Evolutionary conservation across 2,329 filamentous ascomycete species (phyloP).

Genomic region (Pseudogymnoascus sp.): DNA sequence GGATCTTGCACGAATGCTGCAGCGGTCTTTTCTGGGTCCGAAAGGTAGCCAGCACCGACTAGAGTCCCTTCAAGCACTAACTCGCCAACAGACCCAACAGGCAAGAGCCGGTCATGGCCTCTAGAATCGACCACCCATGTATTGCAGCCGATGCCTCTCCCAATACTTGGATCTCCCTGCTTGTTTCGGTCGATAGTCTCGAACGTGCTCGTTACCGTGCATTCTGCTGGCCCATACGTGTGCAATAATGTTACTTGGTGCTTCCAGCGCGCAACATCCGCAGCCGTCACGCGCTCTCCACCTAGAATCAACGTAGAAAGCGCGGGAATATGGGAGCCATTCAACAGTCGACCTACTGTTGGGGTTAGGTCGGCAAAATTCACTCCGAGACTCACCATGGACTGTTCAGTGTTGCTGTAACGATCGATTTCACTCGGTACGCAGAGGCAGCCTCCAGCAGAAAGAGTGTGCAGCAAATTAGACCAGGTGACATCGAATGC

Average conservation of each 20-base stretch:
- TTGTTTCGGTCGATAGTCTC: conserved; percentile 24
- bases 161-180: too few relatives aligned
- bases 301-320: too few relatives aligned
- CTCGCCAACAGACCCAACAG: conserved; percentile 10
- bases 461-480: conserved; percentile 14
- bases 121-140: conserved; percentile 12
- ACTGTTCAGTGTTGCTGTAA: conserved; percentile 42
- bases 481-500: conserved; percentile 21
- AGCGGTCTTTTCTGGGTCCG: conserved; percentile 11
- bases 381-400: conserved; percentile 12
- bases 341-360: too few relatives aligned
- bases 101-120: not conserved
- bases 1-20: conserved; percentile 13
- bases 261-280: too few relatives aligned
- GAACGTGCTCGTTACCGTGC: conserved; percentile 47
- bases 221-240: conserved; percentile 42
- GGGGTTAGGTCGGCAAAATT: too few relatives aligned
- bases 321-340: too few relatives aligned
- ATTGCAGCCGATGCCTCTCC: not conserved
- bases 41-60: conserved; percentile 12
- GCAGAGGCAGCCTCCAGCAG: conserved; percentile 19
- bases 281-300: too few relatives aligned
- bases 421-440: conserved; percentile 17
- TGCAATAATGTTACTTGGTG: too few relatives aligned
- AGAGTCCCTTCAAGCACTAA: conserved; percentile 13